Evolutionary conservation across 768 basidiomycete species (phyloP), one percentile per base, ranked within the genome.

Genomic region (Mrakia gelida): DNA sequence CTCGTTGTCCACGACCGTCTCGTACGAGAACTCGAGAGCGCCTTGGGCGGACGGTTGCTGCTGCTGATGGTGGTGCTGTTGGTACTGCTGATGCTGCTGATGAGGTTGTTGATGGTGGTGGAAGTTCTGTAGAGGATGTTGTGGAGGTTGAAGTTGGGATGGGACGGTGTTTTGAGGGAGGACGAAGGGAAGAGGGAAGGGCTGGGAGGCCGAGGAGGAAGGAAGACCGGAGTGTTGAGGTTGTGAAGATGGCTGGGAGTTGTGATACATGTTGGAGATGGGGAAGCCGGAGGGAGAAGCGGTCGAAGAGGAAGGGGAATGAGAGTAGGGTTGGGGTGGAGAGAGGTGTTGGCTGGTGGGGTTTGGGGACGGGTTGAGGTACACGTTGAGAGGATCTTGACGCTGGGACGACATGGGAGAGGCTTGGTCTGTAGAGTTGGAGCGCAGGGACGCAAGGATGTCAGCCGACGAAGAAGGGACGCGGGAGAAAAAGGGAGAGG

Each of bases 1-100:
- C 59, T 78, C 77, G 52, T 78, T 63, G n/a, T 65, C 73, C 18
- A 78, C 72, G 54, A 73, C 63, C 23, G 76, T 77, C 71, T 77
- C 76, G 59, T 62, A 77, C 38, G 71, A 72, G n/a, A 77, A 61
- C 28, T 77, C 76, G 41, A 62, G 38, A 45, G 34, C 13, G 18
- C 38, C 65, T 26, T 43, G 34, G 16, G 38, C 26, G 38, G 34
- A 21, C 18, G 67, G 67, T 41, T 59, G 59, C 13, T n/a, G 59
- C 59, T 59, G 59, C 59, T 59, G 59, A 26, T 59, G 59, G 23
- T 59, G 59, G 26, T 59, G 59, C 3, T 26, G 59, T 1, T n/a
- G 59, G 10, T 59, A 28, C 59, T 59, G 59, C 28, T n/a, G 59
- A 13, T 59, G 26, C 10, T 13, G 59, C 23, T 59, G 59, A 59